Conservation (phyloP, 2,329 filamentous ascomycete genomes). For the Xylariomycetidae sp. region DNA sequence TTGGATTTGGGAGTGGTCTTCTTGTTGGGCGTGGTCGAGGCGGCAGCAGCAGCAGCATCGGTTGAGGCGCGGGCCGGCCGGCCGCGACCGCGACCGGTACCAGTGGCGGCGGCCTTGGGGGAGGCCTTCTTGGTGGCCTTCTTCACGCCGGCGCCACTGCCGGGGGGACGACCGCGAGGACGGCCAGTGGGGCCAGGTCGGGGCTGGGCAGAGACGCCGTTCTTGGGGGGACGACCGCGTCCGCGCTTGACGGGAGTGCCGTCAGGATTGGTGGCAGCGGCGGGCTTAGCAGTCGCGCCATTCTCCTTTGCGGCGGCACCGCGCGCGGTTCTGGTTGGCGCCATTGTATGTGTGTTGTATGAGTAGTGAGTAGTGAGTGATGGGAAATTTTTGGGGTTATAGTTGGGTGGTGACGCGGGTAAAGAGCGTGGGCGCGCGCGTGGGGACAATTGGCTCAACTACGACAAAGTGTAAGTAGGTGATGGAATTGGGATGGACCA, state of each 20-base stretch:
- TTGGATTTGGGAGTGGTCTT: constrained; percentile 20
- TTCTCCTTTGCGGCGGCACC: constrained; percentile 14
- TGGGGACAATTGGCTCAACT: no score
- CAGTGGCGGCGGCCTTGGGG: constrained; percentile 7
- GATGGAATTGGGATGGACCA: no score
- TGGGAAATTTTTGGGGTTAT: no score
- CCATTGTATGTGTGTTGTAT: constrained; percentile 13
- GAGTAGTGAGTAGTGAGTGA: no score
- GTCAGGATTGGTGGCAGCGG: constrained; percentile 13
- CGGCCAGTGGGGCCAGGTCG: constrained; percentile 36
- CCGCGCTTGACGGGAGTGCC: constrained; percentile 30
- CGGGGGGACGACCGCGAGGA: constrained; percentile 45
- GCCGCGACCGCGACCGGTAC: constrained; percentile 23
- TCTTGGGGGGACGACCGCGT: constrained; percentile 35
- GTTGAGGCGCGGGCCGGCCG: constrained; percentile 28
- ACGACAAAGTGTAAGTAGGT: no score
- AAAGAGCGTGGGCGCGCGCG: no score
- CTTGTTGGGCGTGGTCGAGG: constrained; percentile 25
- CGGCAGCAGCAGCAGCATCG: constrained; percentile 11
- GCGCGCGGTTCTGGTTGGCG: constrained; percentile 19
- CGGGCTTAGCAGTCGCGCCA: constrained; percentile 13
- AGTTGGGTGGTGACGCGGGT: no score
- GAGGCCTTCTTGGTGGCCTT: constrained; percentile 18
- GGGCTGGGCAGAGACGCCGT: constrained; percentile 27
- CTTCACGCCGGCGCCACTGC: constrained; percentile 30